phyloP scores from a whole-genome alignment of 257 asterid genomes.

The Datura wrightii region DNA sequence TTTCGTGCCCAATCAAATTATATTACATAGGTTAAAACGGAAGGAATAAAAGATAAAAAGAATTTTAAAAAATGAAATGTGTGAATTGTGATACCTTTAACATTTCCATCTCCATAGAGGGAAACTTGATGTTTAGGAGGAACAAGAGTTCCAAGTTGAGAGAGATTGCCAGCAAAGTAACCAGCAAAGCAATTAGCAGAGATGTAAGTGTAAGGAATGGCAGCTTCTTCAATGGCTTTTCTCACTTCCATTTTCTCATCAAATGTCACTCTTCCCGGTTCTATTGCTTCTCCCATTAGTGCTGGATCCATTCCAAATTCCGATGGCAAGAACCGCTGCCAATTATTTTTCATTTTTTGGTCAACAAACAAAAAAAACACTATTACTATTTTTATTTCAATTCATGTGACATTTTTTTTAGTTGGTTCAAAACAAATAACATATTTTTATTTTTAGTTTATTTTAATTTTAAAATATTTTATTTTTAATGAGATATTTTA shows the following conservation, averaged over 20 bases:
- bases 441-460: no score
- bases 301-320: conserved; percentile 85
- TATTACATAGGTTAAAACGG: no score
- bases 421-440: no score
- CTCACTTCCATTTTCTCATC: conserved; percentile 83
- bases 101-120: conserved; percentile 69
- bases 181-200: conserved; percentile 83
- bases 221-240: conserved; percentile 71
- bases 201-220: conserved; percentile 75
- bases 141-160: conserved; percentile 67
- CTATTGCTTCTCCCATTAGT: conserved; percentile 68
- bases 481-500: no score
- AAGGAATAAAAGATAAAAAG: no score
- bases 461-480: no score
- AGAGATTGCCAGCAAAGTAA: conserved; percentile 72
- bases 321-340: conserved; percentile 86
- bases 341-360: not conserved
- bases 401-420: no score
- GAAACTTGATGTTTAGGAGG: conserved; percentile 64
- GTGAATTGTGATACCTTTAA: conserved; percentile 50
- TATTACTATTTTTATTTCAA: no score
- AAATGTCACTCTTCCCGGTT: conserved; percentile 83
- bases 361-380: no score
- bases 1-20: no score
- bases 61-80: not conserved